Base-by-base conservation (phyloP, 1,139 yeast species). In the Pichia inconspicua region DNA sequence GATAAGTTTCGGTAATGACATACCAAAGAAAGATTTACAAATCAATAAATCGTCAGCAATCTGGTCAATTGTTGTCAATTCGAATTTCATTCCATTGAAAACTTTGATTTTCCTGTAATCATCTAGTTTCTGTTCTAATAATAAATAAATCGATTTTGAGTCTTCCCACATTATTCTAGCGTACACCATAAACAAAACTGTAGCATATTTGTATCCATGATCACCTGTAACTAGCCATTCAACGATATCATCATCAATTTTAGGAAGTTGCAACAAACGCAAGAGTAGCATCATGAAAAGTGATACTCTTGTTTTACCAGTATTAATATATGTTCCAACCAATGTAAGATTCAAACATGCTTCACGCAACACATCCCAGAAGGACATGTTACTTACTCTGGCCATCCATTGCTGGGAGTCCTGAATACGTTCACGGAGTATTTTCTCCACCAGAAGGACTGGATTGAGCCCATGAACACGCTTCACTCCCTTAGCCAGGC, bases 351-450 rank as follows among this genome's bases (percentile, higher is more conserved):
- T 64, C 45, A 48, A 56, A 0, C 45, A 52, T 55, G 62, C 54
- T 61, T 64, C 78, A 62, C 65, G 73, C 42, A 72, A 68, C 60
- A 73, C 73, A 47, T 70, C 78, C 51, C 65, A 78, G 60, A 67
- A 82, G 52, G 80, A 79, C 48, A 85, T 70, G 17, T 78, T 73
- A 54, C 74, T 78, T 48, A 86, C 77, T 51, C 75, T 68, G 55
- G 77, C 80, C 53, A 83, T 82, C 76, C 84, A 84, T 62, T 83
- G 85, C 7, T 80, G 58, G 1, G 85, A 77, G 55, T 82, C 90
- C 46, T 76, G 75, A 10, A 84, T 80, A 37, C 86, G 67, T 55
- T 84, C 88, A 46, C 89, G 68, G 30, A 81, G 67, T 51, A 85
- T 84, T 50, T 84, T 81, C 58, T 84, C 92, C 6, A 84, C 67